Base-by-base conservation (phyloP, 2,329 filamentous ascomycete genomes). In the Fusarium beomiforme region DNA sequence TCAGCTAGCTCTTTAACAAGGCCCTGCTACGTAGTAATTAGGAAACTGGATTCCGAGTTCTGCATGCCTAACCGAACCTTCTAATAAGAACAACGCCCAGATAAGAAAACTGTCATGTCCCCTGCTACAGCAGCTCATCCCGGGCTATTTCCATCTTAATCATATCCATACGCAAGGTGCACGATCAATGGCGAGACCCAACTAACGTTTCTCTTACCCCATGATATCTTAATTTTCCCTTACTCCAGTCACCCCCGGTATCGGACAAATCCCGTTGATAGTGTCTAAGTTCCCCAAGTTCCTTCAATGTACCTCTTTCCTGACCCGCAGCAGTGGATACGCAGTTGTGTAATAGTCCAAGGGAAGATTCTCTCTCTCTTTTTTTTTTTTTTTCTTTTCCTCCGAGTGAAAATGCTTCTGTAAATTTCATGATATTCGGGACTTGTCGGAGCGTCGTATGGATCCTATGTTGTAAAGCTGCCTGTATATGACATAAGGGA, bases 311-410 rank as follows among this genome's bases (percentile, higher is more conserved):
- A 68, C 41, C 34, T 43, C 39, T 61, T 58, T 19, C 31, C 24
- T 33, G 61, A 67, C 69, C 69, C 69, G 60, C 69, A 39, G 41
- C 23, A 46, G 69, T 72, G 69, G 69, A 67, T 70, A 72, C 60
- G 44, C 54, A 46, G 72, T 71, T 72, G 69, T 70, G 69, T 72
- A 72, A 72, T 72, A 54, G 49, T 49, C 43, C 68, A 59, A 56
- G 53, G 39, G 36, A 43, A 19, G 39, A 41, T 58, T 42, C 26
- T 67, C 46, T 46, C 43, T 33, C 23, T 51, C 49, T 53, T n/a
- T n/a, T n/a, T n/a, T n/a, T n/a, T 58, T 42, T 23, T 67, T 42
- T 46, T 43, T 33, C 23, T 51, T 49, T 53, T 46, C 36, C 41
- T 36, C 19, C 43, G 26, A 8, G 24, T 50, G 11, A 16, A 29